Evolutionary conservation across 331 rosid species (phyloP), one percentile per base, ranked within the genome.

Genomic region (Cydonia oblonga): DNA sequence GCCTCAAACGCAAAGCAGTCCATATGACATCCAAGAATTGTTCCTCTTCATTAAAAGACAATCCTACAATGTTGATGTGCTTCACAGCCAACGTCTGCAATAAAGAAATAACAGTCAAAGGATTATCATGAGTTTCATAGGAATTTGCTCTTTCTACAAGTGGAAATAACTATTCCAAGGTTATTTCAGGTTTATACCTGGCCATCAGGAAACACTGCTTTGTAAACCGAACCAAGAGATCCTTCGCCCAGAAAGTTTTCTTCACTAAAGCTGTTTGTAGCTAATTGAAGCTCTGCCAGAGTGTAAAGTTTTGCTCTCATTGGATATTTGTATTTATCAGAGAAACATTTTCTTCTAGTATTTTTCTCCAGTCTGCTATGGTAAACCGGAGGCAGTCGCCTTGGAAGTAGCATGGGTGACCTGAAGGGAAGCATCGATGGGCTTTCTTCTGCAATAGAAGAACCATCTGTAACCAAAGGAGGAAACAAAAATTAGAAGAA

Each of bases 151-250:
- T 51, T 38, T 53, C 42, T 22, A 15, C 26, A 38, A 59, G 75
- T 32, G 5, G 61, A 26, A 57, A 57, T 5, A 63, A 42, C 29
- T 11, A 46, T 29, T 63, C 40, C 3, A 51, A 64, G 63, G 28
- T 9, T 61, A 66, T 26, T 67, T 60, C 38, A 75, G 73, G 61
- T 61, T 60, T 59, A 57, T 85, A 90, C 98, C 76, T 88, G 89
- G 61, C 87, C 92, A 76, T 88, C 87, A 26, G 96, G 88, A 80
- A 90, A 84, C 77, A 82, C 85, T 28, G 96, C 98, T 79, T 81
- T 92, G 84, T 85, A 92, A 80, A 92, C 96, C 11, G 92, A 83
- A 69, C 98, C 98, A 70, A 92, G 96, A 68, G 96, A 85, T 60
- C 98, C 98, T 64, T 86, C 95, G n/a, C 96, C 98, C 13, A 92